Percentiles rank a stretch among this genome's conserved stretches.
Conservation (phyloP, 2,329 filamentous ascomycete genomes). For the Apiospora aurea region DNA sequence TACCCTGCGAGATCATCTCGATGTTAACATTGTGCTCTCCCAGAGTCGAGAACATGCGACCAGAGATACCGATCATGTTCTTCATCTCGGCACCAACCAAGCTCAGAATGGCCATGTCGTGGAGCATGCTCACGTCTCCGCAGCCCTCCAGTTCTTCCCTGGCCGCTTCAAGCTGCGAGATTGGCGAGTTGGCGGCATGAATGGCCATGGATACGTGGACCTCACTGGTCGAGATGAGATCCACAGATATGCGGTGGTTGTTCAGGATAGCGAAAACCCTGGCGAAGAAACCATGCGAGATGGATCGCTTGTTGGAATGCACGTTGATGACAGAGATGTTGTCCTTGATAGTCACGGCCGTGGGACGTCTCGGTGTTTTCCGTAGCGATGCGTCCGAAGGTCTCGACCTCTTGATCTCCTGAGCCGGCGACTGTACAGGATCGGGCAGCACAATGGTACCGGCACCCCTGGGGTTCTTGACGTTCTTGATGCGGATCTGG, state of each 20-base stretch:
- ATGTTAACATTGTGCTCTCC: conserved; percentile 96
- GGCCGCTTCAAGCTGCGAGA: conserved; percentile 70
- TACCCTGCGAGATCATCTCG: conserved; percentile 99
- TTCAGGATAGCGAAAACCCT: conserved; percentile 93
- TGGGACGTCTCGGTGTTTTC: conserved; percentile 75
- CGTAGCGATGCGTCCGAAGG: conserved; percentile 55
- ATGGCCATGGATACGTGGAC: conserved; percentile 98
- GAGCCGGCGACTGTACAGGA: conserved; percentile 59
- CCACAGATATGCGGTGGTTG: conserved; percentile 85
- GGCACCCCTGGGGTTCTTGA: conserved; percentile 81
- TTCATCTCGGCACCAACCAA: conserved; percentile 96
- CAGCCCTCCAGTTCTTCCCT: conserved; percentile 78
- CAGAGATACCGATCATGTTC: conserved; percentile 94
- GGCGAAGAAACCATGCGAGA: conserved; percentile 95
- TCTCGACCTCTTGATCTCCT: conserved; percentile 62
- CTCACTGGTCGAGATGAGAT: conserved; percentile 95
- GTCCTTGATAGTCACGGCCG: conserved; percentile 96
- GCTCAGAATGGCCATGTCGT: conserved; percentile 94
- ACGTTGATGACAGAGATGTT: conserved; percentile 97
- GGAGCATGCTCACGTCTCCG: conserved; percentile 88
- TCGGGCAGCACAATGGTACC: conserved; percentile 89
- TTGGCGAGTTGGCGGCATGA: conserved; percentile 75
- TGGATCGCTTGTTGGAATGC: conserved; percentile 94
- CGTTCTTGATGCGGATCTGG: conserved; percentile 89
- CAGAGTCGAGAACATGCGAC: conserved; percentile 92